A percentile compares a stretch with the other conserved stretches of the same genome.
phyloP scores from a whole-genome alignment of 352 stramenopile species.

The Phytopythium helicoides region DNA sequence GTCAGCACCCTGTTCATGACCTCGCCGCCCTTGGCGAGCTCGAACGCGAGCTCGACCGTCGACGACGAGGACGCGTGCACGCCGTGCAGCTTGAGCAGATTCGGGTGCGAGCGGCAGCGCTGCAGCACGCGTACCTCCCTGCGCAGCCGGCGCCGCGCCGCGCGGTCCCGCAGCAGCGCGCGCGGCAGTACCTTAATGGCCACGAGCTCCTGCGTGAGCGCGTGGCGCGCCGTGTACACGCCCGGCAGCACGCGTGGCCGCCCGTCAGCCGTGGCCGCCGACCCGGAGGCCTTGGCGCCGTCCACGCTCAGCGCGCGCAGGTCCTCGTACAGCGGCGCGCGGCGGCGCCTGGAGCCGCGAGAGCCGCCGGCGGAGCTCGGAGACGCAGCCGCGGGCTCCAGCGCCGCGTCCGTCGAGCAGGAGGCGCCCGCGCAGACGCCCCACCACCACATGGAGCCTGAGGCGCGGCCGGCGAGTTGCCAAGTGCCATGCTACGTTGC shows the following conservation, averaged over 20 bases:
- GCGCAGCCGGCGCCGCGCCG: slow-evolving; percentile 55
- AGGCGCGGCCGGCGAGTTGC: neutral
- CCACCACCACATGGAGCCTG: slow-evolving; percentile 60
- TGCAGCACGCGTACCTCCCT: slow-evolving; percentile 63
- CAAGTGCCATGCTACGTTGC: slow-evolving; percentile 1
- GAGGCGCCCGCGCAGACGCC: slow-evolving; percentile 50
- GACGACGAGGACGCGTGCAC: slow-evolving; percentile 35
- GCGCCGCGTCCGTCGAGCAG: slow-evolving; percentile 39
- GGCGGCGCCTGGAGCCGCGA: neutral
- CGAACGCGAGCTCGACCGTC: slow-evolving; percentile 73
- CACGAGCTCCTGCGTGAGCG: slow-evolving; percentile 61
- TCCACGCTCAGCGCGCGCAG: slow-evolving; percentile 38
- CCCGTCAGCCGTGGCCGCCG: neutral
- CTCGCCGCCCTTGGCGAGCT: slow-evolving; percentile 62
- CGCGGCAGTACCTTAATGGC: slow-evolving; percentile 71
- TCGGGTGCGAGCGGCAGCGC: slow-evolving; percentile 42
- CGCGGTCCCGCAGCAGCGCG: slow-evolving; percentile 34
- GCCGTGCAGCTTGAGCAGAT: slow-evolving; percentile 68
- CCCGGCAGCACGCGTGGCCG: slow-evolving; percentile 19
- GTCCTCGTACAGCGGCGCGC: slow-evolving; percentile 44
- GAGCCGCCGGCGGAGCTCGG: neutral
- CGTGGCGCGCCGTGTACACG: slow-evolving; percentile 60
- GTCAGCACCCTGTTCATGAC: slow-evolving; percentile 46
- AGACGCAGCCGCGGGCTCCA: slow-evolving; percentile 6
- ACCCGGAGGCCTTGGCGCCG: slow-evolving; percentile 8